Conservation (phyloP, 495 filamentous ascomycete genomes). For the Talaromyces thailandensis region DNA sequence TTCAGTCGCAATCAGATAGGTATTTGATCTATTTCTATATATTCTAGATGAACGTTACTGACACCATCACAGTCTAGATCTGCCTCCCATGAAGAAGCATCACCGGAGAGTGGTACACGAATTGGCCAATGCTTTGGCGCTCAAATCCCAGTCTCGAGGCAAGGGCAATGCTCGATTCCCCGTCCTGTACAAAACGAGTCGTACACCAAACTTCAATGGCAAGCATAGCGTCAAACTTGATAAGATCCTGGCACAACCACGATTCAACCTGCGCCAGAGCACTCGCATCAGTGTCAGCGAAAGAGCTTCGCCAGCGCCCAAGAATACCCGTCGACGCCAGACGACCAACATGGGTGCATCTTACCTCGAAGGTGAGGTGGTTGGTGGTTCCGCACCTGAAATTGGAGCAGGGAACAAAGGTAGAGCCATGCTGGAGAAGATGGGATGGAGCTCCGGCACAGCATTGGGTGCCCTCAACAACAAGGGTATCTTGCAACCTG, state of each 20-base stretch:
- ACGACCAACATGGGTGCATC: constrained; percentile 29
- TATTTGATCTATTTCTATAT: constrained; percentile 26
- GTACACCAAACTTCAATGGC: constrained; percentile 46
- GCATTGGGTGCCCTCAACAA: constrained; percentile 76
- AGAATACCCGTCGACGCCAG: constrained; percentile 24
- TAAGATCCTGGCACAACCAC: constrained; percentile 18
- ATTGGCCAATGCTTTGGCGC: constrained; percentile 55
- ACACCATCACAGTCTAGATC: constrained; percentile 45
- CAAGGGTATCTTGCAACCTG: constrained; percentile 79
- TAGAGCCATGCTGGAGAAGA: constrained; percentile 86
- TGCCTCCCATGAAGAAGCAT: constrained; percentile 78
- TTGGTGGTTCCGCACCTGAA: constrained; percentile 77
- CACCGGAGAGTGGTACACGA: constrained; percentile 71
- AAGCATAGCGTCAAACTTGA: constrained; percentile 29
- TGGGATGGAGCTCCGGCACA: constrained; percentile 91
- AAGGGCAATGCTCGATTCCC: constrained; percentile 64
- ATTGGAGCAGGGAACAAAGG: constrained; percentile 78
- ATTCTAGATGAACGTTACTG: background rate
- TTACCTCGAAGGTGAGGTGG: constrained; percentile 81
- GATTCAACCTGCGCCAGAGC: constrained; percentile 4
- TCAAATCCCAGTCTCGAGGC: constrained; percentile 83
- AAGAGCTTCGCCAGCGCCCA: background rate
- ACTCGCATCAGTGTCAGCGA: background rate
- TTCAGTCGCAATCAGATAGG: constrained; percentile 55
- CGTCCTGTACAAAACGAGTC: constrained; percentile 62